Evolutionary conservation across 176 grass and related monocot genomes (phyloP).

Genomic region (Dactylis glomerata): DNA sequence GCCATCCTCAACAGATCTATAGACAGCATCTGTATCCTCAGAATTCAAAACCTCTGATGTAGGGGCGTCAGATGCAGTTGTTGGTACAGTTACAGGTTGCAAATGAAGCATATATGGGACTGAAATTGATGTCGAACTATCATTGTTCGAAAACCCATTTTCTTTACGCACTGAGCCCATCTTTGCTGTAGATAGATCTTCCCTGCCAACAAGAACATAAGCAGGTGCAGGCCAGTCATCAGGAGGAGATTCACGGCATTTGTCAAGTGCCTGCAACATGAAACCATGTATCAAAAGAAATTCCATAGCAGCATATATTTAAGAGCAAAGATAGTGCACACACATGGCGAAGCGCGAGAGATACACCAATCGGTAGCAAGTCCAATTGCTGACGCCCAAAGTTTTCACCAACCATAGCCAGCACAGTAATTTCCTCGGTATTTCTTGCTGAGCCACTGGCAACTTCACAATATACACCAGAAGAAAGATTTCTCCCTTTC

Average conservation of each 20-base stretch:
- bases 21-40: constrained; percentile 71
- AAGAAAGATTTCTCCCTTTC: constrained; percentile 68
- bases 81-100: constrained; percentile 76
- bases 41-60: constrained; percentile 62
- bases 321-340: constrained; percentile 28
- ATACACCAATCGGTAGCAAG: constrained; percentile 81
- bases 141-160: constrained; percentile 47
- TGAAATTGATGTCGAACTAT: constrained; percentile 72
- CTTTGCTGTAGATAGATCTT: constrained; percentile 73
- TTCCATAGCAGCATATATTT: constrained; percentile 18
- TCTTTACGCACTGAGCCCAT: constrained; percentile 57
- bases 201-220: constrained; percentile 88
- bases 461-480: constrained; percentile 89
- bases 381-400: constrained; percentile 83
- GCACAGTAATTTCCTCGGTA: constrained; percentile 71
- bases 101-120: constrained; percentile 97
- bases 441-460: constrained; percentile 79
- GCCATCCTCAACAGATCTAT: constrained; percentile 86
- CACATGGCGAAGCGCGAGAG: constrained; percentile 91
- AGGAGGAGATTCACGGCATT: constrained; percentile 86
- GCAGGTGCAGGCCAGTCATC: constrained; percentile 80
- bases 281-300: constrained; percentile 34
- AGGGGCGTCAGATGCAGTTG: constrained; percentile 54
- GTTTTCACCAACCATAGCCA: constrained; percentile 91
- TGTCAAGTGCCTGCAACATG: constrained; percentile 77